Base-by-base conservation (phyloP, 2,329 filamentous ascomycete genomes). In the Alternaria arborescens region DNA sequence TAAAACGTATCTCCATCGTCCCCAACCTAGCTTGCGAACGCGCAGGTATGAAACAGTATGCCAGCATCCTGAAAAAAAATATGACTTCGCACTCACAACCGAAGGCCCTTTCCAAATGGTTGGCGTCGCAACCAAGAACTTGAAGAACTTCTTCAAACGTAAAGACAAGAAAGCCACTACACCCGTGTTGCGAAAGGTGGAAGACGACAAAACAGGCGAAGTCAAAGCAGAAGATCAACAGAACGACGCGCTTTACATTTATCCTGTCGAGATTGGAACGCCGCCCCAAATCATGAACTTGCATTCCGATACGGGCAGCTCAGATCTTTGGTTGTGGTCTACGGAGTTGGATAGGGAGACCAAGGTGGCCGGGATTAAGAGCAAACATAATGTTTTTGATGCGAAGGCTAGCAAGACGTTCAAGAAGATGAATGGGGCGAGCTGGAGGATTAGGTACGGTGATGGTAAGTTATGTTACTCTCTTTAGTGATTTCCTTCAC, bases 291-390 rank as follows among this genome's bases (percentile, higher is more conserved):
- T 55, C 11, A 58, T 81, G 54, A 84, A 83, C 64, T 76, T 91
- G 14, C 85, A 91, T 70, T 91, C 92, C 62, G 90, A 92, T 73
- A 91, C 89, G 40, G 89, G 89, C 20, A 90, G 88, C 11, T 84
- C 88, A 20, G 90, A 92, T 79, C 81, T 90, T 22, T 92, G 88
- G 89, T 80, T 87, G 48, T 12, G 61, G 22, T 58, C 16, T 16
- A 7, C 24, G 18, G 20, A 47, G 11, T 16, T 3, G 3, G 16
- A 8, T 16, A n/a, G 24, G 12, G 14, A 20, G 18, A 11, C 22
- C 44, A 91, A 89, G 89, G 86, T 90, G 68, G 71, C 60, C 58
- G 72, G 11, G 64, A 79, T 43, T 78, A 78, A 22, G 66, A 72
- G 41, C 80, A 72, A 11, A 67, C 70, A 10, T 77, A 79, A 20